Conservation (phyloP, 2,329 filamentous ascomycete genomes). For the Penicillium sp. region DNA sequence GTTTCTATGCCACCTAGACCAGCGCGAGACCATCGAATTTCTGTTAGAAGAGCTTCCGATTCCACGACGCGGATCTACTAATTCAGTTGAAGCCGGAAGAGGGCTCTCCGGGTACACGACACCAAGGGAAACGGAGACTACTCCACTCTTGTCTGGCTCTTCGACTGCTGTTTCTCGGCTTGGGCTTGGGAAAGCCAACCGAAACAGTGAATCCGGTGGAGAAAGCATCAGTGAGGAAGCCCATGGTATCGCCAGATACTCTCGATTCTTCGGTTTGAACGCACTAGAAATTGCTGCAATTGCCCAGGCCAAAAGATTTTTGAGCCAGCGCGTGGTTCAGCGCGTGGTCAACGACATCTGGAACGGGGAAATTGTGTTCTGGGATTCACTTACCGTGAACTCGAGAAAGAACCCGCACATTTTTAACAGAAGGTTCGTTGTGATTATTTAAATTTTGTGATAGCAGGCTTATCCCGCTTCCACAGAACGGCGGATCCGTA, state of each 20-base stretch:
- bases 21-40: constrained; percentile 57
- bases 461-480: constrained; percentile 22
- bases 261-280: constrained; percentile 74
- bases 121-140: constrained; percentile 15
- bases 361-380: constrained; percentile 84
- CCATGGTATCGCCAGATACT: constrained; percentile 60
- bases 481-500: constrained; percentile 64
- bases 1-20: constrained; percentile 56
- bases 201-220: constrained; percentile 40
- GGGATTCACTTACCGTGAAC: constrained; percentile 72
- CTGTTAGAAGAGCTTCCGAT: constrained; percentile 52
- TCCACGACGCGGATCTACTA: constrained; percentile 20
- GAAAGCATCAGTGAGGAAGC: constrained; percentile 35
- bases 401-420: constrained; percentile 73
- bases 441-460: background rate
- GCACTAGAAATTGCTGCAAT: constrained; percentile 83
- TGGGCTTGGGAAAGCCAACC: constrained; percentile 34
- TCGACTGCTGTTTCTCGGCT: constrained; percentile 23
- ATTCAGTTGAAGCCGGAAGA: constrained; percentile 21
- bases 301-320: constrained; percentile 77
- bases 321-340: constrained; percentile 76
- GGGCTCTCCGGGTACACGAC: constrained; percentile 16
- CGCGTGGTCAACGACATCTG: constrained; percentile 81
- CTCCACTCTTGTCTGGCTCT: constrained; percentile 30
- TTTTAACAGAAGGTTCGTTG: constrained; percentile 59